Base-by-base conservation (phyloP, 2,329 filamentous ascomycete genomes). In the Sarocladium oryzae region DNA sequence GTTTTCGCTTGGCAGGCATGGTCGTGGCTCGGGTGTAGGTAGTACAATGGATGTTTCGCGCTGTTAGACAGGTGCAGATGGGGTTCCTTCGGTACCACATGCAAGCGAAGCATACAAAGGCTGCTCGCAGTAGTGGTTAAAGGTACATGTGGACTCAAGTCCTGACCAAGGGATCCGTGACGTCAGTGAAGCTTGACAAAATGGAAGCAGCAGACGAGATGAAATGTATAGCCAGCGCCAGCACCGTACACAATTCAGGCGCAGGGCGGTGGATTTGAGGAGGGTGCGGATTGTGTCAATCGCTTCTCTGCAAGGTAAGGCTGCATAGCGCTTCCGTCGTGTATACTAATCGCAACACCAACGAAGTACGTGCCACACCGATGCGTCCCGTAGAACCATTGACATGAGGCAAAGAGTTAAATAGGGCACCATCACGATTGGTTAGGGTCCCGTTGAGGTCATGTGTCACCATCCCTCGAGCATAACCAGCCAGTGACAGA, bases 1-100 rank as follows among this genome's bases (percentile, higher is more conserved):
- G 67, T 56, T 70, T 73, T 46, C 71, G 65, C 56, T 73, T 75
- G 3, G 63, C 36, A 2, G 61, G 61, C 71, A 74, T 74, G 10
- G 10, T 50, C 10, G n/a, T n/a, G n/a, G 20, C 18, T 2, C 3
- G 4, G 3, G 21, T 6, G 20, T 49, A 20, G 8, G 28, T 13
- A 10, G 23, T 48, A 6, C 15, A 8, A 15, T 40, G 18, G 15
- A 40, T 8, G 5, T 20, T 4, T 40, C 7, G 37, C 6, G n/a
- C 9, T 40, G 37, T 21, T 16, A 18, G n/a, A 16, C n/a, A 32
- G 28, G 7, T 8, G 35, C 35, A 11, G 16, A 37, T 16, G n/a
- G 10, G n/a, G 35, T 6, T 11, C n/a, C 35, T 37, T 23, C 7
- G 20, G 21, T 10, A 23, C 23, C 7, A 10, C 8, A n/a, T 10